Evolutionary conservation across 1,284 basidiomycete species (phyloP).

Genomic region (Ceratorhiza oryzae-sativae): DNA sequence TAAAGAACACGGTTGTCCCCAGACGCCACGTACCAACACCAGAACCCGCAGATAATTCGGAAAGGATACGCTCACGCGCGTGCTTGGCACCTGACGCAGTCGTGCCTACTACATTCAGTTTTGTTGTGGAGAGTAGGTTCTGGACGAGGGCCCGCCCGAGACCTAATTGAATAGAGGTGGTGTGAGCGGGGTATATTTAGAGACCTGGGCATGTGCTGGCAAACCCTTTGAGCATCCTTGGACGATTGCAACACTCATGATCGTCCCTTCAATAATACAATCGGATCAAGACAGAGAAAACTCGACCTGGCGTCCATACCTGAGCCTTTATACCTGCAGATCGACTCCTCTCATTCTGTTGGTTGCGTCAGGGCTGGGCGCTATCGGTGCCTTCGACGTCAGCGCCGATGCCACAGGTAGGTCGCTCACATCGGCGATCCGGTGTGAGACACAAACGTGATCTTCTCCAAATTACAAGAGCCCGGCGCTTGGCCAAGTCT

Average conservation of each 20-base stretch:
- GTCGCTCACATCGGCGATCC: slow-evolving; percentile 24
- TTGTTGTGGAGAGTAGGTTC: slow-evolving; percentile 36
- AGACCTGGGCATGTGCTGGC: not conserved
- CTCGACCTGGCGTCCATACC: too few relatives aligned
- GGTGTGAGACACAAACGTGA: not conserved
- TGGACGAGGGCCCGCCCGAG: slow-evolving; percentile 41
- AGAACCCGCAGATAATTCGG: slow-evolving; percentile 4
- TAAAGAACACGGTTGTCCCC: too few relatives aligned
- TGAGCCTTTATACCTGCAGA: slow-evolving; percentile 9
- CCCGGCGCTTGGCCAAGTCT: slow-evolving; percentile 1
- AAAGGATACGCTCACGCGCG: slow-evolving; percentile 38
- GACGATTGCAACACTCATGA: slow-evolving; percentile 41
- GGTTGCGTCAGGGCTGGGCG: not conserved
- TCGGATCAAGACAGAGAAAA: not conserved
- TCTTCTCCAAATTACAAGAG: not conserved
- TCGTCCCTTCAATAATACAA: not conserved
- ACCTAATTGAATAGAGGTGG: slow-evolving; percentile 14
- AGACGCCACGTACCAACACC: slow-evolving; percentile 16
- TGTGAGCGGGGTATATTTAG: not conserved
- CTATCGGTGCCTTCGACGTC: slow-evolving; percentile 3
- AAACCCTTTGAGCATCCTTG: slow-evolving; percentile 44
- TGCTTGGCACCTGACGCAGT: slow-evolving; percentile 38
- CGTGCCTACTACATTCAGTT: slow-evolving; percentile 40
- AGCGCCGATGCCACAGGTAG: not conserved
- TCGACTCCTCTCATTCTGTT: not conserved